A percentile compares a stretch with the other conserved stretches of the same genome.
Conservation (phyloP, 257 asterid genomes). For the Eustoma russellianum region DNA sequence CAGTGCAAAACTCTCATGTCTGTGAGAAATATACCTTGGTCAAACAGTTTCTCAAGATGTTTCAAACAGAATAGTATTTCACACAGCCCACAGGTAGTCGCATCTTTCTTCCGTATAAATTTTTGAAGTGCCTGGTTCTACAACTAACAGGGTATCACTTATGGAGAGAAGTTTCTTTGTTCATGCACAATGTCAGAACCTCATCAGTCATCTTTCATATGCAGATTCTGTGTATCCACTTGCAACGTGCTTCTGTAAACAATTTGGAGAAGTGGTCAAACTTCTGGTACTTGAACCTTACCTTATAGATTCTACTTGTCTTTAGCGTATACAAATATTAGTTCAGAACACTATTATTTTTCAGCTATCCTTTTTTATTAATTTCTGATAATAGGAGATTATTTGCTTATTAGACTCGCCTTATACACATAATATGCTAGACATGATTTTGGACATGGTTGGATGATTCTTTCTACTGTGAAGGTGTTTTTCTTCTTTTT, state of each 20-base stretch:
- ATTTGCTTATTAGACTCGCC: too few species aligned
- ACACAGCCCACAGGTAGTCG: constrained; percentile 68
- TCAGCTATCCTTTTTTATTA: background rate
- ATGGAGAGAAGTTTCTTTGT: background rate
- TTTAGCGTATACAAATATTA: background rate
- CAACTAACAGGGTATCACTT: too few species aligned
- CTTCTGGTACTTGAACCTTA: constrained; percentile 41
- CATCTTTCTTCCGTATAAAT: too few species aligned
- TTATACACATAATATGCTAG: background rate
- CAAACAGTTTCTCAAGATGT: constrained; percentile 57
- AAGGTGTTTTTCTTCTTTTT: background rate
- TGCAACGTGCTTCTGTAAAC: constrained; percentile 85
- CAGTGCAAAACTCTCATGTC: constrained; percentile 59
- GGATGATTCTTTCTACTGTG: background rate
- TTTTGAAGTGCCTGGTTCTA: too few species aligned
- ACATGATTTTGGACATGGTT: background rate
- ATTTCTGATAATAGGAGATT: background rate
- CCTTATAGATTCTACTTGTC: constrained; percentile 1
- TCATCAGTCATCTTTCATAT: constrained; percentile 13
- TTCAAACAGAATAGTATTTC: constrained; percentile 65
- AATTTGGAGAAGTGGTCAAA: constrained; percentile 61
- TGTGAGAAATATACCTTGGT: constrained; percentile 68
- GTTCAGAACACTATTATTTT: background rate
- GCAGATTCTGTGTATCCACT: constrained; percentile 89
- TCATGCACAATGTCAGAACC: too few species aligned